Conservation (phyloP, 352 stramenopile species). For the Aphanomyces invadans region DNA sequence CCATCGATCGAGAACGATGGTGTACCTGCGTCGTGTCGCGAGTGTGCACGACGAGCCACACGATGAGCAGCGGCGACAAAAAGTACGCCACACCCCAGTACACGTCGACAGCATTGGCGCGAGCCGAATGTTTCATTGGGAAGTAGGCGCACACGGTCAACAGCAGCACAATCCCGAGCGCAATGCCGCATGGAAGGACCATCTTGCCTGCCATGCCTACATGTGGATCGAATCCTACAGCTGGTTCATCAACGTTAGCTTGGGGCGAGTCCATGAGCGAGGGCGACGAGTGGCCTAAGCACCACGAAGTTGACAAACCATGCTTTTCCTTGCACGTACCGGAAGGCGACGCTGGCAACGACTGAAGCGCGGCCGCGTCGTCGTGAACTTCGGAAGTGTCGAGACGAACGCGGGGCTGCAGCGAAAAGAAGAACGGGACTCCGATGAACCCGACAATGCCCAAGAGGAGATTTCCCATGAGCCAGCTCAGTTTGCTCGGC, state of each 20-base stretch:
- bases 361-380: background rate
- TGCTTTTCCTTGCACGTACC: background rate
- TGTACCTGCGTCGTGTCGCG: background rate
- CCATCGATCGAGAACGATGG: background rate
- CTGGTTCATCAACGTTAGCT: background rate
- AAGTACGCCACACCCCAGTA: conserved; percentile 7
- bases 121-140: background rate
- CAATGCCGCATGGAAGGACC: background rate
- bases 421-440: conserved; percentile 62
- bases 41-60: background rate
- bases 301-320: conserved; percentile 56
- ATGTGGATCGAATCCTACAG: background rate
- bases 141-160: background rate
- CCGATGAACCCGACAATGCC: conserved; percentile 52
- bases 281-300: conserved; percentile 32
- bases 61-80: background rate
- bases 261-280: background rate
- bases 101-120: background rate
- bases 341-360: background rate
- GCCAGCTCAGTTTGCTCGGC: conserved; percentile 36
- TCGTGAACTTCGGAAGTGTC: conserved; percentile 28
- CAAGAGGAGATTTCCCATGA: conserved; percentile 75
- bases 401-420: conserved; percentile 41
- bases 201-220: conserved; percentile 4
- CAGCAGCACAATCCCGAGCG: background rate